Conservation (phyloP, 257 asterid genomes). For the Anisodus acutangulus region DNA sequence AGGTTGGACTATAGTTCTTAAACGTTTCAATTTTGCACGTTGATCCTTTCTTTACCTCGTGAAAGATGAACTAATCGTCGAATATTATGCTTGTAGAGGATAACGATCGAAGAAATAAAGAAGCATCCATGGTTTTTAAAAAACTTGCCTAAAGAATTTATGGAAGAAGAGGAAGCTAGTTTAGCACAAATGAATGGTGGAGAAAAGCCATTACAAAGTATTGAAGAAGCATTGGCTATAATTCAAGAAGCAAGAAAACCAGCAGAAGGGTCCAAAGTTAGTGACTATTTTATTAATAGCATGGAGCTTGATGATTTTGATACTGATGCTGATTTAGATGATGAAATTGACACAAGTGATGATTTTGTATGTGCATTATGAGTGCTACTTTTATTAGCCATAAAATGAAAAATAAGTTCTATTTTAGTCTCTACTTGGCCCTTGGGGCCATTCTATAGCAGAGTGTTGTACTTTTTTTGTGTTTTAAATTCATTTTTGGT, state of each 20-base stretch:
- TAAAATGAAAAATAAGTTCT: background rate
- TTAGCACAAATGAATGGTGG: background rate
- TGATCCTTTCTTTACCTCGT: background rate
- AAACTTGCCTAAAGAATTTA: constrained; percentile 28
- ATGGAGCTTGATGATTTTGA: constrained; percentile 30
- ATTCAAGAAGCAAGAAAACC: constrained; percentile 30
- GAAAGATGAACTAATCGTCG: background rate
- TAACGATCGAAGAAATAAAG: constrained; percentile 28
- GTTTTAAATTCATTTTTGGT: background rate
- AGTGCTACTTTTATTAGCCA: background rate
- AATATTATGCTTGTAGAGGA: constrained; percentile 2
- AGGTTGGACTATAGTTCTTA: constrained; percentile 25
- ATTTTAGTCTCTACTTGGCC: background rate
- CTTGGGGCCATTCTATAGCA: background rate
- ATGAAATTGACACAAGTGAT: constrained; percentile 27
- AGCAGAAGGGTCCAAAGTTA: background rate
- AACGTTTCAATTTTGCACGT: background rate
- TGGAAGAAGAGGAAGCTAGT: constrained; percentile 28
- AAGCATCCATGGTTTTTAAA: constrained; percentile 26
- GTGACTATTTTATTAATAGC: constrained; percentile 18
- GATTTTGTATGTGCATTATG: constrained; percentile 25
- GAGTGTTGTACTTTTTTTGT: background rate
- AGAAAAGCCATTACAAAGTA: constrained; percentile 14
- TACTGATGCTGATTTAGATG: constrained; percentile 31
- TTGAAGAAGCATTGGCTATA: constrained; percentile 32